phyloP scores from a whole-genome alignment of 371 early-diverging fungal genomes.

The Rhizopus stolonifer region DNA sequence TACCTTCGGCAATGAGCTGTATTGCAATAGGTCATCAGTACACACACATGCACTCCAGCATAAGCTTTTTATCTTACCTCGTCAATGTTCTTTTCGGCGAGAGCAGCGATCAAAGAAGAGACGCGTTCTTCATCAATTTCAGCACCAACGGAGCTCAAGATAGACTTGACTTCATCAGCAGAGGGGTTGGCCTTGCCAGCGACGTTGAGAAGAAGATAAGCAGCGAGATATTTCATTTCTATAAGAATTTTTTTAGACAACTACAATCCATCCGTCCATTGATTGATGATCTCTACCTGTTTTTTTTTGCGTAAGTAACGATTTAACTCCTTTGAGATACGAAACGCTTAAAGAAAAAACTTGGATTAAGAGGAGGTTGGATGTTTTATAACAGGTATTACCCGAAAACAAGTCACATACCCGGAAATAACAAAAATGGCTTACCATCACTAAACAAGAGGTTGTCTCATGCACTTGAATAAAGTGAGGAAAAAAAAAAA shows the following conservation, averaged over 20 bases:
- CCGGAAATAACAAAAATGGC: too few relatives aligned
- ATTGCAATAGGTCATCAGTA: neutral
- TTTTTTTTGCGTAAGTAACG: constrained; percentile 38
- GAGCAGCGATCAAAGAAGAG: constrained; percentile 70
- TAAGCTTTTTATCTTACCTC: constrained; percentile 46
- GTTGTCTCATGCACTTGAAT: too few relatives aligned
- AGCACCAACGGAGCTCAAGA: constrained; percentile 89
- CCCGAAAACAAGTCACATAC: too few relatives aligned
- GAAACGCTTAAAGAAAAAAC: constrained; percentile 29
- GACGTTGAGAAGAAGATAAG: constrained; percentile 91
- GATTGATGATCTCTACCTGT: constrained; percentile 6
- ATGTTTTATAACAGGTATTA: too few relatives aligned
- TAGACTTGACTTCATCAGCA: constrained; percentile 73
- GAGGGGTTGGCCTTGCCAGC: constrained; percentile 85
- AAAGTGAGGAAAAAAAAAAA: too few relatives aligned
- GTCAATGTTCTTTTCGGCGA: constrained; percentile 85
- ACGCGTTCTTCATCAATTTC: constrained; percentile 83
- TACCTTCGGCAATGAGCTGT: constrained; percentile 84
- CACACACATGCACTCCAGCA: too few relatives aligned
- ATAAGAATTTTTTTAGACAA: neutral
- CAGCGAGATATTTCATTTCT: constrained; percentile 92
- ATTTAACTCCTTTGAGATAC: constrained; percentile 44
- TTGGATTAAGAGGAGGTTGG: constrained; percentile 1
- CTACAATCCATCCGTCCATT: constrained; percentile 11
- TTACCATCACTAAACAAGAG: too few relatives aligned